A percentile compares a stretch with the other conserved stretches of the same genome.
These are phyloP conservation scores for Chlorociboria aeruginascens DNA, from an alignment of 495 filamentous ascomycete species.

Conservation along the genomic window DNA sequence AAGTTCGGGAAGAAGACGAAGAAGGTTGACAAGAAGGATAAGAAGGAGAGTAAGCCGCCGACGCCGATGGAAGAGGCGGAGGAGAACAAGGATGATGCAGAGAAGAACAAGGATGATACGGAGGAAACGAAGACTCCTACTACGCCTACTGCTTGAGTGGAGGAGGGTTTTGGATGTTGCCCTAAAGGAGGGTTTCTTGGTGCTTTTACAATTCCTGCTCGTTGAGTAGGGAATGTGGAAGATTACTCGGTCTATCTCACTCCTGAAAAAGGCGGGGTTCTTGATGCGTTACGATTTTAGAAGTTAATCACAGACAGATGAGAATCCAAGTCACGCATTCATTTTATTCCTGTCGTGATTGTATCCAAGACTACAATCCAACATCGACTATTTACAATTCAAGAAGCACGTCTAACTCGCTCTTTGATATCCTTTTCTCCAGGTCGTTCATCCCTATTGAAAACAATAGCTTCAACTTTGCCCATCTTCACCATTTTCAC, in stretches of 20 bases:
- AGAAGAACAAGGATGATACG: no score
- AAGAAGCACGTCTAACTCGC: slow-evolving; percentile 25
- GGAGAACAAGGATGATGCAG: no score
- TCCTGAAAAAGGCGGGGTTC: no score
- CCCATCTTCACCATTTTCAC: slow-evolving; percentile 42
- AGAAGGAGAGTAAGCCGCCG: no score
- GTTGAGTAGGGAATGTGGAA: no score
- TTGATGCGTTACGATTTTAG: background rate
- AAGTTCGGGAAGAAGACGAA: slow-evolving; percentile 47
- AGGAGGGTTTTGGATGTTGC: background rate
- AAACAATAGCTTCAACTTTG: slow-evolving; percentile 43
- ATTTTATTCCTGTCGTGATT: slow-evolving; percentile 1
- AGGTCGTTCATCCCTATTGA: slow-evolving; percentile 33
- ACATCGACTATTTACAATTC: background rate
- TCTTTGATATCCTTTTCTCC: slow-evolving; percentile 30
- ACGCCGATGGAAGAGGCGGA: no score
- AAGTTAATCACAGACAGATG: slow-evolving; percentile 2
- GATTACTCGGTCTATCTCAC: no score
- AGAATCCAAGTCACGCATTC: slow-evolving; percentile 4
- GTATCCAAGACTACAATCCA: background rate
- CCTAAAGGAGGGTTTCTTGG: background rate
- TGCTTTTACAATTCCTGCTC: background rate
- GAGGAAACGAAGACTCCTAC: background rate
- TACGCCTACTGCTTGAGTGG: background rate
- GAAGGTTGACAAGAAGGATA: no score